phyloP scores from a whole-genome alignment of 2,329 filamentous ascomycete species.

The Alternaria rosae region DNA sequence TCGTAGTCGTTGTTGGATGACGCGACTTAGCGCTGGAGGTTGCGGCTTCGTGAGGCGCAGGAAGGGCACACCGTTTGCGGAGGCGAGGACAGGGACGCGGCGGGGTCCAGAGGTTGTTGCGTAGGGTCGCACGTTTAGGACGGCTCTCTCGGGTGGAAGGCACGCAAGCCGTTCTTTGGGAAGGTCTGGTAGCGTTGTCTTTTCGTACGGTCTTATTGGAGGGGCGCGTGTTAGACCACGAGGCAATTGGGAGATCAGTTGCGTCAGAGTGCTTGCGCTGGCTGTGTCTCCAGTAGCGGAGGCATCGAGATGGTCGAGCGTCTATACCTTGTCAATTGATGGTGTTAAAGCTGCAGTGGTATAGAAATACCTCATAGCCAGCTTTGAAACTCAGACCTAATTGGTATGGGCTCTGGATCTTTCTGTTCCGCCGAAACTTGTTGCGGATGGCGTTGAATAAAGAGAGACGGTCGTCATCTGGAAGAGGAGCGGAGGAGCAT shows the following conservation, averaged over 20 bases:
- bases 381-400: slow-evolving; percentile 68
- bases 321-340: slow-evolving; percentile 34
- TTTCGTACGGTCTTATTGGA: slow-evolving; percentile 5
- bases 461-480: slow-evolving; percentile 59
- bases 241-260: slow-evolving; percentile 50
- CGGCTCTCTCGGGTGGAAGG: slow-evolving; percentile 47
- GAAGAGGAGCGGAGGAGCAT: slow-evolving; percentile 62
- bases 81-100: slow-evolving; percentile 66
- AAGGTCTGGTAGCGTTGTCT: slow-evolving; percentile 8
- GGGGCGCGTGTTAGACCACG: slow-evolving; percentile 43
- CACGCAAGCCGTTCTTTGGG: slow-evolving; percentile 34
- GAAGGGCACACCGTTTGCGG: slow-evolving; percentile 67
- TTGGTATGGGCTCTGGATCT: slow-evolving; percentile 66
- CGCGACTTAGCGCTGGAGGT: slow-evolving; percentile 63
- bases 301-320: slow-evolving; percentile 54
- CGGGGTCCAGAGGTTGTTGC: slow-evolving; percentile 60
- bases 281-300: slow-evolving; percentile 43
- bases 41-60: slow-evolving; percentile 73
- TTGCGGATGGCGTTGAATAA: slow-evolving; percentile 67
- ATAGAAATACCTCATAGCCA: slow-evolving; percentile 67
- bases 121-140: slow-evolving; percentile 62
- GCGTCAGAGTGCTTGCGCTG: slow-evolving; percentile 31
- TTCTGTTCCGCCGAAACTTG: slow-evolving; percentile 67
- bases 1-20: slow-evolving; percentile 62
- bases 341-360: not conserved